phyloP scores from a whole-genome alignment of 495 filamentous ascomycete species.

The Aspergillus cavernicola region DNA sequence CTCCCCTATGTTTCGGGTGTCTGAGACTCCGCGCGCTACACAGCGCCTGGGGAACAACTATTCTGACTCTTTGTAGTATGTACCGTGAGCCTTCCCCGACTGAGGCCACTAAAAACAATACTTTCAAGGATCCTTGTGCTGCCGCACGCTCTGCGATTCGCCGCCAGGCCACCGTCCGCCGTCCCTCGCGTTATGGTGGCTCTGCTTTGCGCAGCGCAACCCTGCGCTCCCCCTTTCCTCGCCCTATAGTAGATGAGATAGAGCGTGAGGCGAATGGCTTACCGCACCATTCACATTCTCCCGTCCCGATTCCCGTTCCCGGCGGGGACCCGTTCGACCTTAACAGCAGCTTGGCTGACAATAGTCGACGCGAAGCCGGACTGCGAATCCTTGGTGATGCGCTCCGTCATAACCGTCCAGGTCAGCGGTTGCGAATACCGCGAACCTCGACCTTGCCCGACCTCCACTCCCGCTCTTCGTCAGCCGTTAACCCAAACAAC shows the following conservation, averaged over 20 bases:
- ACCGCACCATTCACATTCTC: constrained; percentile 27
- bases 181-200: constrained; percentile 27
- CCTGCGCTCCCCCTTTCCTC: constrained; percentile 30
- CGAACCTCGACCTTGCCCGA: constrained; percentile 27
- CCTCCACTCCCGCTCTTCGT: constrained; percentile 21
- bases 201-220: constrained; percentile 31
- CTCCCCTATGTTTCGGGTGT: constrained; percentile 11
- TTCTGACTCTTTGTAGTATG: constrained; percentile 41
- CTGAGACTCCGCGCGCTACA: constrained; percentile 23
- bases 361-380: constrained; percentile 33
- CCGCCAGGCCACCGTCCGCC: constrained; percentile 47
- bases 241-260: constrained; percentile 45
- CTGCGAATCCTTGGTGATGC: constrained; percentile 28
- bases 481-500: constrained; percentile 14
- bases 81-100: constrained; percentile 51
- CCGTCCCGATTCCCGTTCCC: constrained; percentile 25
- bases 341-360: constrained; percentile 22
- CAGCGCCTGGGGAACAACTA: constrained; percentile 15
- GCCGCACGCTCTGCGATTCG: constrained; percentile 71
- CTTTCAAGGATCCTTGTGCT: constrained; percentile 55
- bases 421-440: constrained; percentile 30
- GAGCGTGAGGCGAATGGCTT: constrained; percentile 32
- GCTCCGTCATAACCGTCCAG: constrained; percentile 29
- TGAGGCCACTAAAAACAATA: constrained; percentile 52
- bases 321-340: constrained; percentile 34